Conservation (phyloP, 116 monocot genomes). For the Trichopus zeylanicus region DNA sequence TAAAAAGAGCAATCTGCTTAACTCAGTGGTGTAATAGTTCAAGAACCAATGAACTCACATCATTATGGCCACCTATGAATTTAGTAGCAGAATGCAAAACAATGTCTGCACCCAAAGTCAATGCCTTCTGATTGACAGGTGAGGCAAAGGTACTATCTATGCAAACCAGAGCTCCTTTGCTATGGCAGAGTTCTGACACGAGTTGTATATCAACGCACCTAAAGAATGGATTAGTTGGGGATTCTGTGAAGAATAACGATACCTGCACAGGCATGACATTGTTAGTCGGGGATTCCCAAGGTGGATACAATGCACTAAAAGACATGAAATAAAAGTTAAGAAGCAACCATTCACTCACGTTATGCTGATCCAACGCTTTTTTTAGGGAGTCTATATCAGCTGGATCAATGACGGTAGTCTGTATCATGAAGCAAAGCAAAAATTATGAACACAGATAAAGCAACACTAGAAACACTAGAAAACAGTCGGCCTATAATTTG, state of each 20-base stretch:
- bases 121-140: slow-evolving; percentile 93
- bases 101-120: slow-evolving; percentile 83
- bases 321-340: slow-evolving; percentile 1
- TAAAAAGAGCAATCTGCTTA: neutral
- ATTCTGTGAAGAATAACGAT: slow-evolving; percentile 95
- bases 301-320: neutral
- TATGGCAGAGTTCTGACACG: slow-evolving; percentile 86
- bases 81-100: slow-evolving; percentile 95
- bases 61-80: slow-evolving; percentile 92
- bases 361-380: slow-evolving; percentile 55
- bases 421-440: slow-evolving; percentile 12
- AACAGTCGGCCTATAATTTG: no score
- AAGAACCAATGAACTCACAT: slow-evolving; percentile 42
- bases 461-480: neutral
- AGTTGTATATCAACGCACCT: slow-evolving; percentile 82
- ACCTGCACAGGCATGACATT: slow-evolving; percentile 36
- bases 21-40: neutral
- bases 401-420: slow-evolving; percentile 89
- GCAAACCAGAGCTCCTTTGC: slow-evolving; percentile 78
- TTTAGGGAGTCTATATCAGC: slow-evolving; percentile 70
- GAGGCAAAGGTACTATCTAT: slow-evolving; percentile 96
- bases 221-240: slow-evolving; percentile 96
- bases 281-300: neutral
- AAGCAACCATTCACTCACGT: slow-evolving; percentile 34
- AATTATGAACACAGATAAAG: neutral